Conservation (phyloP, 2,329 filamentous ascomycete species). For the Scedosporium aurantiacum region DNA sequence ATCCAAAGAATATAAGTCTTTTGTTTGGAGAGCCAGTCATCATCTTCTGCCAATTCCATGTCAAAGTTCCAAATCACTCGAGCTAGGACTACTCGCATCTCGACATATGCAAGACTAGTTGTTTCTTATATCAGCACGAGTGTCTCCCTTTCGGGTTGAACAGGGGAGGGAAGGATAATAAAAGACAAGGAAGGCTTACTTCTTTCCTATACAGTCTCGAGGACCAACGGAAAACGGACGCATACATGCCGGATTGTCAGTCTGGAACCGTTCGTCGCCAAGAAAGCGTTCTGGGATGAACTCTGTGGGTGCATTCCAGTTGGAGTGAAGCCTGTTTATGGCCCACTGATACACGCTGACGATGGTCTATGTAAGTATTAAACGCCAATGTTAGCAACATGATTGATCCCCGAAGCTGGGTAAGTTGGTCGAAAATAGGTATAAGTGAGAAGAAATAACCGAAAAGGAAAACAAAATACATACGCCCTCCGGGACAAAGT, state of each 20-base stretch:
- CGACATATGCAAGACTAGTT: slow-evolving; percentile 33
- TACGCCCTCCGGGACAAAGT: slow-evolving; percentile 22
- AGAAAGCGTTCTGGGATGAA: slow-evolving; percentile 40
- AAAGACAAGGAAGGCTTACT: slow-evolving; percentile 22
- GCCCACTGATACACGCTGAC: slow-evolving; percentile 33
- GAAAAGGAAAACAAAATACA: slow-evolving; percentile 12
- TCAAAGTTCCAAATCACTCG: slow-evolving; percentile 39
- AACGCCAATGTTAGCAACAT: no score
- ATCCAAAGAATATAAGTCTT: slow-evolving; percentile 12
- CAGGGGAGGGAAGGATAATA: neutral
- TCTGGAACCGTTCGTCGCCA: slow-evolving; percentile 23
- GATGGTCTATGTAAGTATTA: slow-evolving; percentile 20
- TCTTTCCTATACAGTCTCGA: slow-evolving; percentile 38
- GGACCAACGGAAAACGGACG: slow-evolving; percentile 38
- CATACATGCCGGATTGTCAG: slow-evolving; percentile 30
- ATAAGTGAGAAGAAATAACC: no score
- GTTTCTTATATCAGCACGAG: neutral
- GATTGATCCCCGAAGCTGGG: no score
- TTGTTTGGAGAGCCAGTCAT: slow-evolving; percentile 14
- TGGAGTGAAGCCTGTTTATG: slow-evolving; percentile 28
- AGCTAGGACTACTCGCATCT: slow-evolving; percentile 37
- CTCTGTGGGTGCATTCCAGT: slow-evolving; percentile 32
- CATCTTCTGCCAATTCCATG: slow-evolving; percentile 20
- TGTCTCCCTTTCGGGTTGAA: neutral
- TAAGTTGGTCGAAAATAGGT: no score